phyloP scores from a whole-genome alignment of 2,329 filamentous ascomycete genomes.

The Ustulina deusta region DNA sequence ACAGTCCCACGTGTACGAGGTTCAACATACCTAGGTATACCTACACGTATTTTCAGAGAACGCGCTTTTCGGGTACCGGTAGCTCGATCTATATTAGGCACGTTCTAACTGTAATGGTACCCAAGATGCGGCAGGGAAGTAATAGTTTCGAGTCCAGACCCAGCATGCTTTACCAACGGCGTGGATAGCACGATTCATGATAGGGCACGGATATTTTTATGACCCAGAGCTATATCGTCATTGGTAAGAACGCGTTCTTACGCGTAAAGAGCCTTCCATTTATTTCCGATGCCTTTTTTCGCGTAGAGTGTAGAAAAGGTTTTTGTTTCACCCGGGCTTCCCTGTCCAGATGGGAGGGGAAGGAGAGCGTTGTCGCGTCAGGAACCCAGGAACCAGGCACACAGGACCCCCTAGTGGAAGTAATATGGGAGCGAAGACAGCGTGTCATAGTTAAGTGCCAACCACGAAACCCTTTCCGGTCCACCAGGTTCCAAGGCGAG shows the following conservation, averaged over 20 bases:
- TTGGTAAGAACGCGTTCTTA: constrained; percentile 21
- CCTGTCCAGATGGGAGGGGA: constrained; percentile 2
- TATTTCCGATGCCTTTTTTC: background rate
- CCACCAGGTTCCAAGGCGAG: constrained; percentile 6
- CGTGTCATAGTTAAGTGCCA: constrained; percentile 3
- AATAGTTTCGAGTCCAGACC: constrained; percentile 8
- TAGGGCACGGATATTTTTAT: constrained; percentile 14
- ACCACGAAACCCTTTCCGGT: constrained; percentile 6
- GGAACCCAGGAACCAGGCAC: constrained; percentile 18
- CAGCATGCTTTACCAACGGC: constrained; percentile 15
- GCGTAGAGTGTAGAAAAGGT: background rate
- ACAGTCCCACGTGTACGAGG: no score
- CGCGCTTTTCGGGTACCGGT: background rate
- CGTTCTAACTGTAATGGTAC: constrained; percentile 7
- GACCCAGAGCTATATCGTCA: constrained; percentile 2
- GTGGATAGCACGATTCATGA: constrained; percentile 25
- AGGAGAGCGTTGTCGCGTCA: constrained; percentile 1
- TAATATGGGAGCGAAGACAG: constrained; percentile 10
- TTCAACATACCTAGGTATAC: background rate
- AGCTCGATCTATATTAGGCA: constrained; percentile 12
- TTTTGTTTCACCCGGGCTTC: background rate
- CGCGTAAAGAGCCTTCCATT: constrained; percentile 1
- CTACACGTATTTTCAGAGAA: background rate
- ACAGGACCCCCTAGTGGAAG: background rate
- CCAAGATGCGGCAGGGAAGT: constrained; percentile 10